phyloP scores from a whole-genome alignment of 768 basidiomycete genomes.

The Roridomyces roridus region DNA sequence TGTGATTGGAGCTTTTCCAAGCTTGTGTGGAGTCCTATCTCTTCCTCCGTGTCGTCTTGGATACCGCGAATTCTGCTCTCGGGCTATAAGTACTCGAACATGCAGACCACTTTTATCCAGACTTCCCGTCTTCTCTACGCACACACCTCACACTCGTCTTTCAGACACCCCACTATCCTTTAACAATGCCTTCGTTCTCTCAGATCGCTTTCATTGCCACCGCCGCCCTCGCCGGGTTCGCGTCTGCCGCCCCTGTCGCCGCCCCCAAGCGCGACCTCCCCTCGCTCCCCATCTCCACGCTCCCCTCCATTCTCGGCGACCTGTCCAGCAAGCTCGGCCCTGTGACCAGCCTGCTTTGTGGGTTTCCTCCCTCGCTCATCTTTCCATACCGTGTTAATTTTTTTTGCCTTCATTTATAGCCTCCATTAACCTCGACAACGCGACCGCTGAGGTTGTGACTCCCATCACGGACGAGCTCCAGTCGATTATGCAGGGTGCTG shows the following conservation, averaged over 20 bases:
- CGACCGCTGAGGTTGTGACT: constrained; percentile 9
- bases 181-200: constrained; percentile 22
- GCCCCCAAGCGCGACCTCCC: not conserved
- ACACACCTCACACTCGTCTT: constrained; percentile 18
- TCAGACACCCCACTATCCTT: constrained; percentile 21
- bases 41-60: constrained; percentile 1
- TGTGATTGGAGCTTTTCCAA: no score
- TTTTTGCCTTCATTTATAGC: not conserved
- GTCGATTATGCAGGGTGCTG: not conserved
- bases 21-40: no score
- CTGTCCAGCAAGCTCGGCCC: constrained; percentile 8
- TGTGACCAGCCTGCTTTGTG: constrained; percentile 16
- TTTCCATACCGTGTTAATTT: not conserved
- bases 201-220: constrained; percentile 15
- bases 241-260: constrained; percentile 16
- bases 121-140: constrained; percentile 3
- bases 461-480: constrained; percentile 8
- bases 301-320: constrained; percentile 16
- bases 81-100: not conserved
- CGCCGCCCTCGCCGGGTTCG: constrained; percentile 16
- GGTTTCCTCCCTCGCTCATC: not conserved
- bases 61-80: not conserved
- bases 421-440: constrained; percentile 12
- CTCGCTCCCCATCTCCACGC: not conserved
- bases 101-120: not conserved